These are phyloP conservation scores for Capronia coronata DNA, from an alignment of 2,329 filamentous ascomycete genomes.

Conservation along the genomic window DNA sequence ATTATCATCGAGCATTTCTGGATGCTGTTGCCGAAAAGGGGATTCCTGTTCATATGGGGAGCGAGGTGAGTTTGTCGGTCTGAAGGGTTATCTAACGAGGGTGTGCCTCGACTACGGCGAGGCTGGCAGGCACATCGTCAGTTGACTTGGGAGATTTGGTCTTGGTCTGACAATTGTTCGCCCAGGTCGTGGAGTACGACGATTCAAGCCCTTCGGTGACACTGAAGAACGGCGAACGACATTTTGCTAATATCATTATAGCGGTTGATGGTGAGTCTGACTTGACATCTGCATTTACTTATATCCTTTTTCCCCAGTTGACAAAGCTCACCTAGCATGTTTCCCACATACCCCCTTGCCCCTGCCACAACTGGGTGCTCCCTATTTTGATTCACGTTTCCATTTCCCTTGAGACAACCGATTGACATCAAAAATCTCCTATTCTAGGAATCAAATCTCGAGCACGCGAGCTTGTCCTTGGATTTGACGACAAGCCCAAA, in stretches of 20 bases:
- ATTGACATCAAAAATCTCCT: background rate
- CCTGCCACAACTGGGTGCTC: too few species aligned
- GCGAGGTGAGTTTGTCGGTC: constrained; percentile 37
- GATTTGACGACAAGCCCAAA: constrained; percentile 35
- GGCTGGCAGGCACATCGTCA: too few species aligned
- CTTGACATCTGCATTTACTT: too few species aligned
- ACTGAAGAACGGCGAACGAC: constrained; percentile 16
- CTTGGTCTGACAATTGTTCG: too few species aligned
- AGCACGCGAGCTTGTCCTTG: constrained; percentile 45
- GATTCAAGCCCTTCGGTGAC: constrained; percentile 16
- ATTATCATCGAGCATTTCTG: constrained; percentile 55
- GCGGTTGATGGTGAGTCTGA: constrained; percentile 44
- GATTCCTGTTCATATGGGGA: constrained; percentile 32
- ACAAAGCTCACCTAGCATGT: too few species aligned
- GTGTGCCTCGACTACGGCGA: too few species aligned
- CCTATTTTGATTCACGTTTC: background rate
- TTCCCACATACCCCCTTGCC: too few species aligned
- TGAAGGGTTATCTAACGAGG: too few species aligned
- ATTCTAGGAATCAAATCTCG: constrained; percentile 46
- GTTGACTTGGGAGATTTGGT: too few species aligned
- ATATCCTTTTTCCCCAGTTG: background rate
- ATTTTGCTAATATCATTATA: constrained; percentile 43
- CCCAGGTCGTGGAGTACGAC: constrained; percentile 21
- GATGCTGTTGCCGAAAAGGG: constrained; percentile 41
- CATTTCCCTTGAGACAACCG: background rate